Evolutionary conservation across 805 yeast genomes (phyloP), one percentile per base, ranked within the genome.

Genomic region (Nakazawaea ernobii): DNA sequence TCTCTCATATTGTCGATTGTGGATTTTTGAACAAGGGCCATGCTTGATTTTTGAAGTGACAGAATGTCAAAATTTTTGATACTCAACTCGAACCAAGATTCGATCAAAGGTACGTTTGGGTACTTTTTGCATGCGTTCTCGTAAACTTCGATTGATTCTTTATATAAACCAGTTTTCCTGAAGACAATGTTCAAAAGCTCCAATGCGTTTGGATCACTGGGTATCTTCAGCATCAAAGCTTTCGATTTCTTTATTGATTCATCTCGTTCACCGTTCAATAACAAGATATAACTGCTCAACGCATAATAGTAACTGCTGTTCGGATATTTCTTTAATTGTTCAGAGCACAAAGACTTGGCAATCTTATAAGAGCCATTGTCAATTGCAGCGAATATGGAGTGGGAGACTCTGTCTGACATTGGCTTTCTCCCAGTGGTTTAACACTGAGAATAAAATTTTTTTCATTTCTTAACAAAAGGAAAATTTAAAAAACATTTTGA

Each of bases 91-190:
- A 82, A 81, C 90, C 92, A 86, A 32, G 67, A 68, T 39, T 69
- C 62, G 6, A 77, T 63, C 30, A 77, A 59, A 8, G 68, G 69
- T 39, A 70, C 64, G 4, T 73, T 69, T 3, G 84, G 82, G 53
- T 77, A 80, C 57, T 75, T 79, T 57, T 76, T 75, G 38, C 76
- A 71, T 2, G 82, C 81, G 46, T 68, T 73, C 51, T 82, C 89
- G 57, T 75, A 83, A 0, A 79, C 71, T 42, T 66, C 70, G 15
- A 66, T 55, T 3, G 79, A 73, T 46, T 77, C 79, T 0, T 60
- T 61, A 11, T 59, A 59, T 35, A 55, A 59, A 0, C 68, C 70
- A n/a, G 67, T 59, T 14, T 65, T 60, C 4, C 61, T 53, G 56
- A 77, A 80, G 26, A 79, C 69, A 1, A 63, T 65, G 43, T 69